phyloP scores from a whole-genome alignment of 768 basidiomycete species.

The Hemileccinum rubropunctum region DNA sequence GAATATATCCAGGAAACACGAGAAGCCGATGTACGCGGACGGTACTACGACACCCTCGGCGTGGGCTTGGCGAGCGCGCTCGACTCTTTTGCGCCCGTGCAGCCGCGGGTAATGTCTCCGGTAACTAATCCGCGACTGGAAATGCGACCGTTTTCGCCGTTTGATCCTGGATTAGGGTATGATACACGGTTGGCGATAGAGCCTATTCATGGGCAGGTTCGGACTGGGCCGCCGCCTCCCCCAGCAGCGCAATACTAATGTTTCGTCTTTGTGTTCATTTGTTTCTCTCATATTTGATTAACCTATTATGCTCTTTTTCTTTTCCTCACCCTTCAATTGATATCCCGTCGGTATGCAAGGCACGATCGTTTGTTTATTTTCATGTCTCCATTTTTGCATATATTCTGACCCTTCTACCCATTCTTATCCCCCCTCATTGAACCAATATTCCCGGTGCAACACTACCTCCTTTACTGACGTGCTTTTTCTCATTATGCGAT shows the following conservation, averaged over 20 bases:
- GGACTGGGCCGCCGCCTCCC: slow-evolving; percentile 9
- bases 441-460: too few relatives aligned
- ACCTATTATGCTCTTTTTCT: slow-evolving; percentile 9
- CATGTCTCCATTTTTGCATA: neutral
- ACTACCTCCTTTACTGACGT: too few relatives aligned
- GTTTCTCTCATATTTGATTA: slow-evolving; percentile 15
- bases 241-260: slow-evolving; percentile 14
- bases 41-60: slow-evolving; percentile 29
- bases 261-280: neutral
- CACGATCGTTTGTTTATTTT: neutral
- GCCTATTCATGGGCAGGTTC: slow-evolving; percentile 3
- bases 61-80: slow-evolving; percentile 29
- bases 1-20: slow-evolving; percentile 83
- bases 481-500: too few relatives aligned
- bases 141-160: slow-evolving; percentile 48
- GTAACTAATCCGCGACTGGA: slow-evolving; percentile 27
- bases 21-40: slow-evolving; percentile 65
- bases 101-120: slow-evolving; percentile 13
- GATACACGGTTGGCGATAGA: slow-evolving; percentile 6
- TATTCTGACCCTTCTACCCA: neutral
- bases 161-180: slow-evolving; percentile 32
- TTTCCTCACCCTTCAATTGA: neutral
- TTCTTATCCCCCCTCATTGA: too few relatives aligned
- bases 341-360: neutral
- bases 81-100: slow-evolving; percentile 30